A percentile compares a stretch with the other conserved stretches of the same genome.
Evolutionary conservation across 2,329 filamentous ascomycete genomes (phyloP).

Genomic region (Hymenoscyphus fructigenus): DNA sequence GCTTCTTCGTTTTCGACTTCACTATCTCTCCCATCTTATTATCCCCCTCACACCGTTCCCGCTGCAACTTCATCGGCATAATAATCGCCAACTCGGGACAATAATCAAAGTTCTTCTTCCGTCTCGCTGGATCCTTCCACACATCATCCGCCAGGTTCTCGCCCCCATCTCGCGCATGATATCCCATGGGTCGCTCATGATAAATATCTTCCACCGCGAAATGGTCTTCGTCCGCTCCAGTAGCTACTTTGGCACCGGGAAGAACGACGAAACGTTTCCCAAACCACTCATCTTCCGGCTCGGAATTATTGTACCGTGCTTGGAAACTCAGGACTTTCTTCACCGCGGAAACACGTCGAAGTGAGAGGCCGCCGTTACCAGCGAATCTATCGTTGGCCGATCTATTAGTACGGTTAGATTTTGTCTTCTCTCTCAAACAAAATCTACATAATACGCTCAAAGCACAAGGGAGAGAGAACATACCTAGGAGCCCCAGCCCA

Average conservation of each 20-base stretch:
- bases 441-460: background rate
- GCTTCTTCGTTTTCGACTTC: no score
- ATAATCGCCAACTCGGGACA: conserved; percentile 57
- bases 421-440: background rate
- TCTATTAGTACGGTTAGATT: conserved; percentile 31
- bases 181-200: conserved; percentile 53
- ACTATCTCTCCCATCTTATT: conserved; percentile 29
- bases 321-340: conserved; percentile 49
- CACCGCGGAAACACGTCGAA: conserved; percentile 53
- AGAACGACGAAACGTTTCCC: conserved; percentile 48
- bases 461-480: conserved; percentile 10
- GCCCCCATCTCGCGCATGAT: conserved; percentile 49
- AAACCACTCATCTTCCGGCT: conserved; percentile 58
- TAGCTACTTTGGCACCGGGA: conserved; percentile 49
- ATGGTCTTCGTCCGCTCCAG: conserved; percentile 39
- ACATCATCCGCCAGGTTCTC: conserved; percentile 43
- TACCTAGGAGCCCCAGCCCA: conserved; percentile 55
- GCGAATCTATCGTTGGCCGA: conserved; percentile 45
- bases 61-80: conserved; percentile 56
- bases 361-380: conserved; percentile 54
- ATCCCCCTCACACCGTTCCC: conserved; percentile 44
- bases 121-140: conserved; percentile 46
- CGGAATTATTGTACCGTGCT: conserved; percentile 48
- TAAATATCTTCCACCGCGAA: conserved; percentile 52
- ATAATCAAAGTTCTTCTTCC: conserved; percentile 52